Conservation (phyloP, 2,329 filamentous ascomycete genomes). For the Bertia moriformis region DNA sequence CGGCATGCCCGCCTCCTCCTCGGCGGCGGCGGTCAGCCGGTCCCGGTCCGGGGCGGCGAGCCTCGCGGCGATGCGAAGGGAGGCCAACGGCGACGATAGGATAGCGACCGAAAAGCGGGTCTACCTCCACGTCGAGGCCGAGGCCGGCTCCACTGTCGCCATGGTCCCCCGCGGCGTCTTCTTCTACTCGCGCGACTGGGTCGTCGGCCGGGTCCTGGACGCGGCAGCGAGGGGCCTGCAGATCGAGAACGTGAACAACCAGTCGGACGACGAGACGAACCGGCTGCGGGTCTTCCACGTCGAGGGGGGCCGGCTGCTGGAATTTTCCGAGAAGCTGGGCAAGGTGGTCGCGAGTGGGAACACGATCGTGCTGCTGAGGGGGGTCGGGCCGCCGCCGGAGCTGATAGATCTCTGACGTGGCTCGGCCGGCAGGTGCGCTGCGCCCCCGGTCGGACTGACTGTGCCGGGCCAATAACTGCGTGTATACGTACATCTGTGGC, state of each 20-base stretch:
- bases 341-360: constrained; percentile 64
- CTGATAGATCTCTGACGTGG: constrained; percentile 41
- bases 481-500: no score
- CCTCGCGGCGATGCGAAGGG: constrained; percentile 57
- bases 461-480: no score
- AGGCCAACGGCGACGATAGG: constrained; percentile 79
- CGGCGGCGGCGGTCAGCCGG: constrained; percentile 37
- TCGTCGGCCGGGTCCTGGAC: constrained; percentile 71
- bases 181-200: constrained; percentile 74
- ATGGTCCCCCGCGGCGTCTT: constrained; percentile 73
- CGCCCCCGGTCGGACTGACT: no score
- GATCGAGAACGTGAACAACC: constrained; percentile 73
- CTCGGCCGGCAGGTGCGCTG: no score
- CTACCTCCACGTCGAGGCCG: constrained; percentile 81
- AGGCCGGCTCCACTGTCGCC: constrained; percentile 68
- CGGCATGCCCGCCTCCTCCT: constrained; percentile 33
- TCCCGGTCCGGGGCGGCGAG: constrained; percentile 59
- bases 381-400: constrained; percentile 67
- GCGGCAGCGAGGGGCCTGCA: constrained; percentile 63
- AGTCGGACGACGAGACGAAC: constrained; percentile 60
- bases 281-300: constrained; percentile 83
- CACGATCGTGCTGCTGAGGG: constrained; percentile 75
- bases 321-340: constrained; percentile 78
- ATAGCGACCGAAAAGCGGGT: constrained; percentile 70
- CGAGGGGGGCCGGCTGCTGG: constrained; percentile 71